A percentile compares a stretch with the other conserved stretches of the same genome.
Conservation (phyloP, 148 eudicot species). For the Chenopodium album region DNA sequence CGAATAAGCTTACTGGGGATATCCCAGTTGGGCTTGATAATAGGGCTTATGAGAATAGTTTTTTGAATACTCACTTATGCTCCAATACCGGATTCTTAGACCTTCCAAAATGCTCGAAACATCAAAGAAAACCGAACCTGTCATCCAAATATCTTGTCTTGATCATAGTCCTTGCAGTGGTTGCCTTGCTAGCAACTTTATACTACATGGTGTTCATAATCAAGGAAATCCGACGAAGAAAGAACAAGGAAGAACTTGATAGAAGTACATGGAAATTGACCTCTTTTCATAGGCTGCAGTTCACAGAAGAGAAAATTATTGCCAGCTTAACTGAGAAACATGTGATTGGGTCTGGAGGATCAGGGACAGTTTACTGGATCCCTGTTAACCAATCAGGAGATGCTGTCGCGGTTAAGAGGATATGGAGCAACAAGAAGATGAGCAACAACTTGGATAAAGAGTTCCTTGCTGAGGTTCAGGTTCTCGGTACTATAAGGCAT, state of each 20-base stretch:
- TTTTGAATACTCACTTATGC: conserved; percentile 55
- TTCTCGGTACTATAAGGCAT: conserved; percentile 61
- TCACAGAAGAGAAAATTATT: conserved; percentile 50
- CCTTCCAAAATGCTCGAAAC: conserved; percentile 43
- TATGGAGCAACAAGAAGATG: conserved; percentile 42
- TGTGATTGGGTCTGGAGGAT: conserved; percentile 71
- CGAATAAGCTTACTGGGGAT: conserved; percentile 50
- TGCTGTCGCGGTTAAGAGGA: conserved; percentile 55
- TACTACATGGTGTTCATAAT: conserved; percentile 31
- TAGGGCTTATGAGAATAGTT: conserved; percentile 52
- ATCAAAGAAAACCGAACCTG: conserved; percentile 17
- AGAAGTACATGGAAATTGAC: conserved; percentile 46
- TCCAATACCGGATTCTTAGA: conserved; percentile 29
- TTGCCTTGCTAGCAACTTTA: conserved; percentile 30
- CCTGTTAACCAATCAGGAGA: conserved; percentile 36
- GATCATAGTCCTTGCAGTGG: conserved; percentile 38
- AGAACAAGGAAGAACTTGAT: conserved; percentile 17
- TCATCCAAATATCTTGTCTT: conserved; percentile 39
- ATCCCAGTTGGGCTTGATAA: conserved; percentile 56
- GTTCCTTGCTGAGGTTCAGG: conserved; percentile 61
- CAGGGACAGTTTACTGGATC: conserved; percentile 58
- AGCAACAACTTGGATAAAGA: conserved; percentile 49
- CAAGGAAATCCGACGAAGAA: conserved; percentile 35
- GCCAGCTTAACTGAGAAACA: conserved; percentile 46
- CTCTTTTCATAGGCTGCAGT: conserved; percentile 54